Conservation (phyloP, 2,329 filamentous ascomycete species). For the Ceratocystis ficicola region DNA sequence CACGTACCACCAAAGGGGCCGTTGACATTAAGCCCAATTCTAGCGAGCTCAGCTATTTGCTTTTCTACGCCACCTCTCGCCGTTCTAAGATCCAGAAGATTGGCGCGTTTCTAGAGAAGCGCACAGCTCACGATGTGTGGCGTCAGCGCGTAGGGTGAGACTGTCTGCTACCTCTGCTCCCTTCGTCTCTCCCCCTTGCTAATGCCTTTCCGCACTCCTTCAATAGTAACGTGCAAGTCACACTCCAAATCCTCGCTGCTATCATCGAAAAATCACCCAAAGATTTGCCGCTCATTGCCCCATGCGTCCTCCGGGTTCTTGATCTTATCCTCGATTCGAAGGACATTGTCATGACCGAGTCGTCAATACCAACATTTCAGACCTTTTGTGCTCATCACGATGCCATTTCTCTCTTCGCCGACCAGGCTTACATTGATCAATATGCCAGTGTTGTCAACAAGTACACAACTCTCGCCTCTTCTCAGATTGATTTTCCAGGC, state of each 20-base stretch:
- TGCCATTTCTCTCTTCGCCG: slow-evolving; percentile 68
- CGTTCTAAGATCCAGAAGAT: slow-evolving; percentile 95
- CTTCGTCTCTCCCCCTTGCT: slow-evolving; percentile 5
- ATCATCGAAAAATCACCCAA: slow-evolving; percentile 87
- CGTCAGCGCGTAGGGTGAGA: slow-evolving; percentile 69
- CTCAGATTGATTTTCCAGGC: slow-evolving; percentile 34
- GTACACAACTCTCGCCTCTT: slow-evolving; percentile 68
- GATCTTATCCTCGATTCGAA: slow-evolving; percentile 69
- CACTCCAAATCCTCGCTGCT: slow-evolving; percentile 79
- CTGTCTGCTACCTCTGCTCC: not conserved
- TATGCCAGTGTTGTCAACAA: slow-evolving; percentile 70
- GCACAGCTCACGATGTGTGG: slow-evolving; percentile 84
- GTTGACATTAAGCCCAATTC: slow-evolving; percentile 92
- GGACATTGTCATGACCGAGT: slow-evolving; percentile 87
- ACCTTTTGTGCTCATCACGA: slow-evolving; percentile 85
- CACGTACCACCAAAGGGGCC: slow-evolving; percentile 77
- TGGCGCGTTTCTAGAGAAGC: slow-evolving; percentile 85
- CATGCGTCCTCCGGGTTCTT: slow-evolving; percentile 73
- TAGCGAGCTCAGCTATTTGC: slow-evolving; percentile 89
- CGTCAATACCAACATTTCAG: slow-evolving; percentile 74
- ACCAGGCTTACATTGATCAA: slow-evolving; percentile 68
- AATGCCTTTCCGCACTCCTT: not conserved
- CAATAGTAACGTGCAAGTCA: slow-evolving; percentile 78
- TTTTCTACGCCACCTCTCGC: slow-evolving; percentile 92
- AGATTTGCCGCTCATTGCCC: slow-evolving; percentile 79